A percentile compares a stretch with the other conserved stretches of the same genome.
Evolutionary conservation across 2,329 filamentous ascomycete species (phyloP).

Genomic region (Ophiobolus disseminans): DNA sequence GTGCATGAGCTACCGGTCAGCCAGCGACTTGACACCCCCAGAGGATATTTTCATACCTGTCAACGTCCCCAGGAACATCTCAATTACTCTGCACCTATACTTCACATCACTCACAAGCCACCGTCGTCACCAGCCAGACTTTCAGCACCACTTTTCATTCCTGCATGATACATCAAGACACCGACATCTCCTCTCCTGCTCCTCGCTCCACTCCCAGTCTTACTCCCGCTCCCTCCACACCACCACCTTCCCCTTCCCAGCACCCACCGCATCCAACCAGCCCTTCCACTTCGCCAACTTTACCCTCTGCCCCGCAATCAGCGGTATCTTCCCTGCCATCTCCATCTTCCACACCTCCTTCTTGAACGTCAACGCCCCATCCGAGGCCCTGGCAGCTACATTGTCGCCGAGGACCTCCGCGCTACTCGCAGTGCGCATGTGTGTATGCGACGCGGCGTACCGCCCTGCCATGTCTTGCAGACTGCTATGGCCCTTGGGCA

Average conservation of each 20-base stretch:
- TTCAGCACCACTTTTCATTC: background rate
- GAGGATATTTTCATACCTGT: too few species aligned
- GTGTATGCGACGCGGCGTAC: conserved; percentile 3
- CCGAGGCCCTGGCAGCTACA: background rate
- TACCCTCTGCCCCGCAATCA: conserved; percentile 30
- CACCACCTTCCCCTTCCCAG: conserved; percentile 32
- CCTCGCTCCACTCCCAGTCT: too few species aligned
- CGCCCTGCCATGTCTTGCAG: conserved; percentile 12
- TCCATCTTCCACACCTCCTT: conserved; percentile 25
- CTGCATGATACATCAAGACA: background rate
- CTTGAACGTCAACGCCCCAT: conserved; percentile 13
- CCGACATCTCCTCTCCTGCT: background rate
- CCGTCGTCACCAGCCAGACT: too few species aligned
- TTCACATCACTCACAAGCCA: too few species aligned
- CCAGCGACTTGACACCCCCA: too few species aligned
- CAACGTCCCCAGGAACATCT: too few species aligned
- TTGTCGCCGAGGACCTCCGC: conserved; percentile 2
- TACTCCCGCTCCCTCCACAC: conserved; percentile 40
- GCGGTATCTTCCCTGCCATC: conserved; percentile 25
- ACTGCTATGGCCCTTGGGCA: conserved; percentile 11
- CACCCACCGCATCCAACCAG: conserved; percentile 30
- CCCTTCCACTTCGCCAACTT: conserved; percentile 21
- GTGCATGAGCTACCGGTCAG: background rate
- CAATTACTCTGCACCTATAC: too few species aligned
- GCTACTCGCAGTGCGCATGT: conserved; percentile 11